Evolutionary conservation across 2,329 filamentous ascomycete species (phyloP).

Genomic region (Xylaria sp.): DNA sequence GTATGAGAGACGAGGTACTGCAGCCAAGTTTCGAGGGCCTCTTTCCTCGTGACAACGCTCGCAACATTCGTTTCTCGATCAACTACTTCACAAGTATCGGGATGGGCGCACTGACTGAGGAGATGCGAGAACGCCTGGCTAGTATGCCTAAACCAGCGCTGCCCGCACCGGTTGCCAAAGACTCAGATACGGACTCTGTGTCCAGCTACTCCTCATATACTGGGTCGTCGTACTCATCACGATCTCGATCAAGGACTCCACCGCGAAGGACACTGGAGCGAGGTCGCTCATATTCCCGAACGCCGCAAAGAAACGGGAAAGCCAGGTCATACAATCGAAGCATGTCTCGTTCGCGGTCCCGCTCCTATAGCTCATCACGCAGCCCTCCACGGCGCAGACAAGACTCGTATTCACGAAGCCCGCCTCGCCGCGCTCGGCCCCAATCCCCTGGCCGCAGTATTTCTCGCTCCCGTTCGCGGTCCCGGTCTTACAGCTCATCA

Average conservation of each 20-base stretch:
- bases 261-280: slow-evolving; percentile 52
- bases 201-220: slow-evolving; percentile 84
- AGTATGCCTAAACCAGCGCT: slow-evolving; percentile 88
- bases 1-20: slow-evolving; percentile 81
- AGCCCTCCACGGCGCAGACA: slow-evolving; percentile 46
- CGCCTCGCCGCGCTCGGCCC: slow-evolving; percentile 48
- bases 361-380: slow-evolving; percentile 46
- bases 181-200: slow-evolving; percentile 76
- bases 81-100: slow-evolving; percentile 99
- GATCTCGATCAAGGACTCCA: slow-evolving; percentile 60
- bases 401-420: slow-evolving; percentile 49
- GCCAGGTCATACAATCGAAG: slow-evolving; percentile 51
- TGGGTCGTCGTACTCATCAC: slow-evolving; percentile 67
- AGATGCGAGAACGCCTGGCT: slow-evolving; percentile 90
- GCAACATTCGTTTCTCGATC: slow-evolving; percentile 95
- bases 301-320: slow-evolving; percentile 48
- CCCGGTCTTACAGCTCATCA: slow-evolving; percentile 34
- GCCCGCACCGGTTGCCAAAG: slow-evolving; percentile 70
- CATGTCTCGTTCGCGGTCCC: slow-evolving; percentile 52
- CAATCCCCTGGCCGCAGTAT: slow-evolving; percentile 45
- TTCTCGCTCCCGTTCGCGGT: slow-evolving; percentile 34
- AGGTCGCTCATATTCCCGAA: slow-evolving; percentile 52
- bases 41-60: slow-evolving; percentile 88
- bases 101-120: slow-evolving; percentile 93
- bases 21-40: slow-evolving; percentile 83